Base-by-base conservation (phyloP, 768 basidiomycete species). In the Phanerochaete sordida region DNA sequence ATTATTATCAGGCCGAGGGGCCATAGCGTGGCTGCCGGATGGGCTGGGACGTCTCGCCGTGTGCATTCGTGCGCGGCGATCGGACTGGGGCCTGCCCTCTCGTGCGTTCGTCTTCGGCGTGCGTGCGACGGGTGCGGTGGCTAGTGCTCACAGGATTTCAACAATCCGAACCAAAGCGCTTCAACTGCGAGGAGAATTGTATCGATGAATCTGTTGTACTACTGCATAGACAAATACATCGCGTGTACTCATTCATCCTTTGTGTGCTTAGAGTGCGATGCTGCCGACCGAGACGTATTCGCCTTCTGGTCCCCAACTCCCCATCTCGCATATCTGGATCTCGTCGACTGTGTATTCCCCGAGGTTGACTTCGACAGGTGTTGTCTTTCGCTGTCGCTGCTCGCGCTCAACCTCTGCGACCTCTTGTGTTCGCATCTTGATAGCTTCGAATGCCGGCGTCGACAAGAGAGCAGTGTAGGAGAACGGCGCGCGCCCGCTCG, bases 311-410 rank as follows among this genome's bases (percentile, higher is more conserved):
- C 83, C 86, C 63, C 78, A 79, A 64, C 87, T 88, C 0, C 88
- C 86, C 88, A 90, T 88, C 46, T 78, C 75, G 74, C 87, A 90
- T 31, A 90, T 74, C 68, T 90, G 83, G 12, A 90, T 71, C 62
- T 84, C 81, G 31, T 77, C 69, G 8, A 88, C 79, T 1, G 66
- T 52, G 76, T 83, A 88, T 1, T 72, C 65, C 0, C 88, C 88
- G 23, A 89, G 75, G 35, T 82, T 64, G 24, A 84, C 76, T 3
- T 59, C 54, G 46, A 74, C 66, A 19, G 69, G 76, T 19, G 12
- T 35, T 26, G 35, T 2, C 43, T 64, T 12, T 58, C 48, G 62
- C 26, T 45, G 23, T 27, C 30, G 33, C 27, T n/a, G 8, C 12
- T 50, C 46, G 13, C 19, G 19, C 24, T n/a, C 16, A 5, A 23